Base-by-base conservation (phyloP, 2,329 filamentous ascomycete species). In the Fusarium sulawesiense region DNA sequence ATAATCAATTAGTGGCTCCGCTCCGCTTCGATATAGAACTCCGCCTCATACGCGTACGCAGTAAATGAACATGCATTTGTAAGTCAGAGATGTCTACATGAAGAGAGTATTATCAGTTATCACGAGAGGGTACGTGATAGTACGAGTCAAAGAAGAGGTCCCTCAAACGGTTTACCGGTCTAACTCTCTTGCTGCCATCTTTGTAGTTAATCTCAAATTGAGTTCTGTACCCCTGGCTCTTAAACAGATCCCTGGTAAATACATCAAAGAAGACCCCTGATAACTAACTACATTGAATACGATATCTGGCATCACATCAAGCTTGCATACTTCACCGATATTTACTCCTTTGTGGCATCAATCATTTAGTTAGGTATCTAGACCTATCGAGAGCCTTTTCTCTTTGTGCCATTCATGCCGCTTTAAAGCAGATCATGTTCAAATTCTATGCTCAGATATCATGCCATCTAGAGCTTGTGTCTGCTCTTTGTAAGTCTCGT, bases 31-130 rank as follows among this genome's bases (percentile, higher is more conserved):
- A 44, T 44, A 42, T 44, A 62, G 21, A 54, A 66, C 67, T 70
- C 67, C 67, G 68, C 68, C 68, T 55, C 67, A 37, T 41, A 64
- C 68, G 50, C 64, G 64, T 71, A 68, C 18, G 34, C 6, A 37
- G 34, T 37, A 37, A 37, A n/a, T 7, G 5, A 37, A 7, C 18
- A n/a, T 37, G 34, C 18, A 37, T n/a, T 37, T 37, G 34, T 37
- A 37, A 37, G 34, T 37, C 34, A 37, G 6, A 12, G 34, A 37
- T n/a, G 2, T 37, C 34, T 37, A 37, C 9, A 18, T 34, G 10
- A 7, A 34, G 30, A 34, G 30, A 34, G 9, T 6, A 2, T 18
- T 37, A 11, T n/a, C 32, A 34, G 16, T 37, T 37, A 37, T 18
- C 32, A 18, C 7, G 32, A 34, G 32, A 34, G 30, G 14, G 14